Evolutionary conservation across 139 green algal genomes (phyloP).

Genomic region (Pleodorina starrii): DNA sequence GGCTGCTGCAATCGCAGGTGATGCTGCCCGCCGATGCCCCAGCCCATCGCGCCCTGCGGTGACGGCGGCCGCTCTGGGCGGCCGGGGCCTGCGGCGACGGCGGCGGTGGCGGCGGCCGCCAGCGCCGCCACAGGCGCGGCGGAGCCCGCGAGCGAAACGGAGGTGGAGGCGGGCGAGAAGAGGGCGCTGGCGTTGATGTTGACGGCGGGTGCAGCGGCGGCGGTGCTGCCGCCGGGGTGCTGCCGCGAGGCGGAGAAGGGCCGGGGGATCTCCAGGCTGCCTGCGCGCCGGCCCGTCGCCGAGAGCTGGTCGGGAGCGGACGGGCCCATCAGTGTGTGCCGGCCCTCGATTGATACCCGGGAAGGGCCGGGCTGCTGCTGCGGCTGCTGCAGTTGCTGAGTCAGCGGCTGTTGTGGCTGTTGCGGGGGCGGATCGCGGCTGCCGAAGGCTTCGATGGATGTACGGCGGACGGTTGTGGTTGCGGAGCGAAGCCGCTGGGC

Average conservation of each 20-base stretch:
- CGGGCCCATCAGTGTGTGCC: background rate
- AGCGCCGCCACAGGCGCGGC: background rate
- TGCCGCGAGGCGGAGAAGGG: background rate
- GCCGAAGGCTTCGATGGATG: background rate
- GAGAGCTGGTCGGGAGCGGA: background rate
- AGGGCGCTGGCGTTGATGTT: background rate
- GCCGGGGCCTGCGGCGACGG: background rate
- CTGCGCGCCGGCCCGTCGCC: background rate
- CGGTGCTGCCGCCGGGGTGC: background rate
- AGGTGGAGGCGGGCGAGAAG: background rate
- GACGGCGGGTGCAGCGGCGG: background rate
- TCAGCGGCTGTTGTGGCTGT: background rate
- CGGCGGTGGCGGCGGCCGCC: background rate
- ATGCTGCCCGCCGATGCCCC: background rate
- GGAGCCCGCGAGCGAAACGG: background rate
- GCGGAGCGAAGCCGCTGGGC: background rate
- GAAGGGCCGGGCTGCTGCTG: background rate
- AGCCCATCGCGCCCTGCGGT: background rate
- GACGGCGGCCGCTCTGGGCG: background rate
- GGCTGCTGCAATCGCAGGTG: background rate
- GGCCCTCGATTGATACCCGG: background rate
- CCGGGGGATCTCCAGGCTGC: background rate
- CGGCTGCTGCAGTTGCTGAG: background rate
- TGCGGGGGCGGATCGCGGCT: background rate
- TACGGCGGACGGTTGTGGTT: background rate